Conservation (phyloP, 768 basidiomycete genomes). For the Lactifluus echinatus region DNA sequence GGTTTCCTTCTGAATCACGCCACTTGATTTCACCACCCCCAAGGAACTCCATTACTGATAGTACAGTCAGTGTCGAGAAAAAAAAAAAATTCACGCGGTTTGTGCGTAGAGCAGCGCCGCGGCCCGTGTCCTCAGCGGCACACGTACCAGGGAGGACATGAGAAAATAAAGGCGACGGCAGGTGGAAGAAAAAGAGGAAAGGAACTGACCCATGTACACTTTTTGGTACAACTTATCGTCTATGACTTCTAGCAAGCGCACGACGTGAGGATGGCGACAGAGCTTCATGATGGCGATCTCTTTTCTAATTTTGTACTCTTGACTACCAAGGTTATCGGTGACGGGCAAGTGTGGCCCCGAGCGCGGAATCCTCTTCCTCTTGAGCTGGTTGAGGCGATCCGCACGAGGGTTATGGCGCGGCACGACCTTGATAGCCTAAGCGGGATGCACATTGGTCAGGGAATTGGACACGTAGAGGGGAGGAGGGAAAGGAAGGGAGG, state of each 20-base stretch:
- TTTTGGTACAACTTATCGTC: slow-evolving; percentile 83
- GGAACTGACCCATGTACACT: slow-evolving; percentile 83
- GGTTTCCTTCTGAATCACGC: slow-evolving; percentile 54
- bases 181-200: neutral
- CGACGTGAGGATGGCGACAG: slow-evolving; percentile 81
- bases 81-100: neutral
- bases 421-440: slow-evolving; percentile 73
- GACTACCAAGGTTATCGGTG: slow-evolving; percentile 59
- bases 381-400: slow-evolving; percentile 45
- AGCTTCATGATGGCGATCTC: slow-evolving; percentile 99
- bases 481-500: neutral
- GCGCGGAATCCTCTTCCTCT: slow-evolving; percentile 35
- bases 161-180: neutral
- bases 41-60: slow-evolving; percentile 89
- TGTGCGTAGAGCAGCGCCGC: neutral
- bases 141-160: neutral
- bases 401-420: slow-evolving; percentile 63
- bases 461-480: neutral
- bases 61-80: slow-evolving; percentile 1
- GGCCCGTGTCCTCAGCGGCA: neutral
- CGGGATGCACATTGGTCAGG: neutral
- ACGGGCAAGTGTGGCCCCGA: slow-evolving; percentile 44
- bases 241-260: slow-evolving; percentile 86
- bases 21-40: slow-evolving; percentile 93
- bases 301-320: slow-evolving; percentile 77